Conservation (phyloP, 495 filamentous ascomycete species). For the Tuber melanosporum region DNA sequence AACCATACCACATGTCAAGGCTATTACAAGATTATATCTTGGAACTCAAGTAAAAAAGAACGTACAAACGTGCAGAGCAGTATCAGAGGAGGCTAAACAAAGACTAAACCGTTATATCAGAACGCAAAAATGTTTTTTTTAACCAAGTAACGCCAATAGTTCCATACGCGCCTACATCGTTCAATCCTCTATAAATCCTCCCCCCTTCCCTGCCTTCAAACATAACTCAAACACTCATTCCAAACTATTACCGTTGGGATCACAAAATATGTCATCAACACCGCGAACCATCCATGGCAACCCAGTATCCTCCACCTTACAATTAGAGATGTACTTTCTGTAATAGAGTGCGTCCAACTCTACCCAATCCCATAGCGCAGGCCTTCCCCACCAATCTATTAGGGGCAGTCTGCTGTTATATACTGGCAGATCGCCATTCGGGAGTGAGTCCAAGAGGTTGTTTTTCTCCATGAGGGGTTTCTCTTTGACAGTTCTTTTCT, state of each 20-base stretch:
- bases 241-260: constrained; percentile 22
- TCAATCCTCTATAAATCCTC: not conserved
- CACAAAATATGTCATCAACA: constrained; percentile 34
- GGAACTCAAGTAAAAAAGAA: not conserved
- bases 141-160: not conserved
- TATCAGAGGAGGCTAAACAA: not conserved
- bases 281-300: constrained; percentile 9
- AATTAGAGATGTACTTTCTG: constrained; percentile 22
- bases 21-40: not conserved
- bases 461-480: constrained; percentile 30
- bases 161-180: not conserved
- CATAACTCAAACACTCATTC: constrained; percentile 8
- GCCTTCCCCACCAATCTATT: constrained; percentile 29
- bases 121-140: not conserved
- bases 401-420: constrained; percentile 20
- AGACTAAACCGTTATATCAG: not conserved
- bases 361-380: constrained; percentile 24
- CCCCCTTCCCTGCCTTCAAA: not conserved
- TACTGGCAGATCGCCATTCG: constrained; percentile 17
- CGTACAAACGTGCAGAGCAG: not conserved
- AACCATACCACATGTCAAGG: not conserved
- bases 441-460: constrained; percentile 26
- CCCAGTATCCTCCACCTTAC: not conserved
- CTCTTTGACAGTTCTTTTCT: constrained; percentile 13
- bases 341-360: constrained; percentile 30